A percentile compares a stretch with the other conserved stretches of the same genome.
phyloP scores from a whole-genome alignment of 2,329 filamentous ascomycete genomes.

The Karstenula rhodostoma region DNA sequence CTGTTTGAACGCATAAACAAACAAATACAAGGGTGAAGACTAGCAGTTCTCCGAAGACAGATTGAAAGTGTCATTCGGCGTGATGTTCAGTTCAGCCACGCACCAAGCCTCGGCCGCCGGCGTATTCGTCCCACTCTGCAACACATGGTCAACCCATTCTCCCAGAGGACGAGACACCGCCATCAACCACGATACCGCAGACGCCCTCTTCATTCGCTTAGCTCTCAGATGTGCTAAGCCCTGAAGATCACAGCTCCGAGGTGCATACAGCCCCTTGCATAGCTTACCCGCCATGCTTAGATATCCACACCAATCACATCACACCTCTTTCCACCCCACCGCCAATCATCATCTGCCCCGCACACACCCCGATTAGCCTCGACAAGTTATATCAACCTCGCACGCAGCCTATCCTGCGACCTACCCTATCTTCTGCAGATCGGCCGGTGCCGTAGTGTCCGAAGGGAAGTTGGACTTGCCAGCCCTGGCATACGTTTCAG shows the following conservation, averaged over 20 bases:
- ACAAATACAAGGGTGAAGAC: neutral
- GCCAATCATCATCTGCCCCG: constrained; percentile 41
- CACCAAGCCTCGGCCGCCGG: neutral
- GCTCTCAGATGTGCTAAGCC: constrained; percentile 13
- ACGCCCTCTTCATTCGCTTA: constrained; percentile 28
- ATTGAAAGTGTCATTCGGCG: neutral
- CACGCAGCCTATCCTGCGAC: constrained; percentile 29
- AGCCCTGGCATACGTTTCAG: neutral
- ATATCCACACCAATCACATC: constrained; percentile 35
- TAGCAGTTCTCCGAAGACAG: neutral
- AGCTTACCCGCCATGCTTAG: constrained; percentile 15
- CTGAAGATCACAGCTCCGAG: constrained; percentile 25
- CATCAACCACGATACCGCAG: neutral
- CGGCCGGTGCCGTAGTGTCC: constrained; percentile 37
- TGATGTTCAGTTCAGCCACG: neutral
- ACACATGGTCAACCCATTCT: neutral
- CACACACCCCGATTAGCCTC: constrained; percentile 25
- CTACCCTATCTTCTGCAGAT: constrained; percentile 27
- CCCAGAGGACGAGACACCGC: neutral
- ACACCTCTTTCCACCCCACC: constrained; percentile 20
- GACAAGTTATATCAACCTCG: constrained; percentile 5
- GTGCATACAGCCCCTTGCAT: constrained; percentile 25
- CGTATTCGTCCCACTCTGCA: neutral
- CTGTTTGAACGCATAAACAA: neutral
- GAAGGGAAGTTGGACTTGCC: constrained; percentile 34